Percentiles rank a stretch among this genome's conserved stretches.
Evolutionary conservation across 2,329 filamentous ascomycete genomes (phyloP).

Genomic region (Fusarium sp.): DNA sequence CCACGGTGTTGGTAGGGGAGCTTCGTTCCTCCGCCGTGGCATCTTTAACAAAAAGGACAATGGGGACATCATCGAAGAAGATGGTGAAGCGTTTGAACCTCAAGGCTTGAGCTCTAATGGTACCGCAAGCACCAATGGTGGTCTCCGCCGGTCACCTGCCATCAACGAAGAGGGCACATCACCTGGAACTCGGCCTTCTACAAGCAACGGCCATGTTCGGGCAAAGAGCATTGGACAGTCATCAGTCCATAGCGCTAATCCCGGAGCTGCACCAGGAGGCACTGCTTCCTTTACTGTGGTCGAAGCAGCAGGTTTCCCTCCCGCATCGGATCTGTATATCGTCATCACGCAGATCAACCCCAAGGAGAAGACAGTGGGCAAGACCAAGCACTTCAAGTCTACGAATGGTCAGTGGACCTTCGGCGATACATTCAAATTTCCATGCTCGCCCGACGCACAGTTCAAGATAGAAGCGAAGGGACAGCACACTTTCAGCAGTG

Average conservation of each 20-base stretch:
- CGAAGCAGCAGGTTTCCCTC: conserved; percentile 80
- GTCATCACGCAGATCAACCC: conserved; percentile 72
- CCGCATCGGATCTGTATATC: conserved; percentile 82
- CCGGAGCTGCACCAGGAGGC: conserved; percentile 71
- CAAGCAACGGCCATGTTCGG: conserved; percentile 57
- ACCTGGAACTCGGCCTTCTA: conserved; percentile 32
- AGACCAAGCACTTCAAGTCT: conserved; percentile 90
- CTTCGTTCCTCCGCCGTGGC: conserved; percentile 88
- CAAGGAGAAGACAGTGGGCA: conserved; percentile 84
- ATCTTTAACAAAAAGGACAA: conserved; percentile 79
- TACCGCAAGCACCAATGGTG: conserved; percentile 49
- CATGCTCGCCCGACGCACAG: conserved; percentile 81
- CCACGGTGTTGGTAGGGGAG: conserved; percentile 86
- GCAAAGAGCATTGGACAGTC: conserved; percentile 70
- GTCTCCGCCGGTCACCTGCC: conserved; percentile 55
- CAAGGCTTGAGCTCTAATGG: conserved; percentile 50
- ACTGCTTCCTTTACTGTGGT: conserved; percentile 84
- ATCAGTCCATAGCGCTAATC: conserved; percentile 72
- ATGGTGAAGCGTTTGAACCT: conserved; percentile 53
- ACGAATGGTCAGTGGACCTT: conserved; percentile 72
- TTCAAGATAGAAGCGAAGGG: conserved; percentile 90
- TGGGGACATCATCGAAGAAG: conserved; percentile 63
- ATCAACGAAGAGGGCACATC: conserved; percentile 47
- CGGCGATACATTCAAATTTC: conserved; percentile 81
- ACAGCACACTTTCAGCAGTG: conserved; percentile 84